phyloP scores from a whole-genome alignment of 306 rosid species.

The Rosa persica region DNA sequence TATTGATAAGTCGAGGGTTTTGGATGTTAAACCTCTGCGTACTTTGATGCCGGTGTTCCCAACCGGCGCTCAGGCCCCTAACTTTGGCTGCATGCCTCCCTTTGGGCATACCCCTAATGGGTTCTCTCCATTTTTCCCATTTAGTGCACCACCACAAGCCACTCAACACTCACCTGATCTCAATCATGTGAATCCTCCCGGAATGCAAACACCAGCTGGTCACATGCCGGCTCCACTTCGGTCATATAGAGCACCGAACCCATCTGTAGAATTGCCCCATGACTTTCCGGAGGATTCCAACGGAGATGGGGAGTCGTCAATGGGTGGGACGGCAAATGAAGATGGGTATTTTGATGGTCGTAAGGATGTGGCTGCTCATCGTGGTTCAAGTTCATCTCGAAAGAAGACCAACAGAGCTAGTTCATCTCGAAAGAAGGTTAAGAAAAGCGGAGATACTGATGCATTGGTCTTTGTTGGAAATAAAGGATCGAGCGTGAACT shows the following conservation, averaged over 20 bases:
- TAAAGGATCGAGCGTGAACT: slow-evolving; percentile 1
- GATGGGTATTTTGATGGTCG: slow-evolving; percentile 23
- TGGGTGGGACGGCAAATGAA: not conserved
- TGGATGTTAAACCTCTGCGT: slow-evolving; percentile 64
- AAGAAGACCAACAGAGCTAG: slow-evolving; percentile 33
- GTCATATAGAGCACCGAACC: slow-evolving; percentile 32
- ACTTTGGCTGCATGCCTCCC: slow-evolving; percentile 21
- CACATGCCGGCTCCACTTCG: slow-evolving; percentile 45
- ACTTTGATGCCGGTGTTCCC: slow-evolving; percentile 56
- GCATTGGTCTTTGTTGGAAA: not conserved
- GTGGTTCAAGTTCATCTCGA: slow-evolving; percentile 26
- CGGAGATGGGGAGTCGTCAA: slow-evolving; percentile 16
- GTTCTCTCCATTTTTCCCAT: slow-evolving; percentile 48
- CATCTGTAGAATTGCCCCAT: not conserved
- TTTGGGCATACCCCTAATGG: slow-evolving; percentile 38
- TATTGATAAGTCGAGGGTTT: slow-evolving; percentile 51
- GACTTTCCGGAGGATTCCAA: slow-evolving; percentile 24
- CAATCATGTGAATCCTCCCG: slow-evolving; percentile 13
- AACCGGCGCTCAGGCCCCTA: slow-evolving; percentile 31
- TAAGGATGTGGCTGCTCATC: slow-evolving; percentile 19
- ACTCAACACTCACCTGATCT: slow-evolving; percentile 35
- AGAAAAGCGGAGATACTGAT: slow-evolving; percentile 20
- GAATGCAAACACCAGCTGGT: slow-evolving; percentile 17
- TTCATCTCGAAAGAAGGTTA: slow-evolving; percentile 36
- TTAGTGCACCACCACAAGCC: slow-evolving; percentile 28